Evolutionary conservation across 2,329 filamentous ascomycete species (phyloP).

Genomic region (Seiridium unicorne): DNA sequence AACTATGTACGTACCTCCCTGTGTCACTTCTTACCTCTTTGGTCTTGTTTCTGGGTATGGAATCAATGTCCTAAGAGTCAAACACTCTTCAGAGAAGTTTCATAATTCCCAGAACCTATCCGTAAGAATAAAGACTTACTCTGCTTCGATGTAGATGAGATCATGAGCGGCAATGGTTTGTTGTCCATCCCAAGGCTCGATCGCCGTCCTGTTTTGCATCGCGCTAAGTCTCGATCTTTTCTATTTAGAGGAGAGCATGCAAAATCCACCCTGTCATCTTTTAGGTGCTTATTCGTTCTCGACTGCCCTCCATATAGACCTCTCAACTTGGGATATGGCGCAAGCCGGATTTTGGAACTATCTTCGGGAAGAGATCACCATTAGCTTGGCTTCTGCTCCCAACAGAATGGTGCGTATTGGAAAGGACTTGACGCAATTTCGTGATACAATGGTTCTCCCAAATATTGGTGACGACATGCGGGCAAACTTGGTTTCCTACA

Average conservation of each 20-base stretch:
- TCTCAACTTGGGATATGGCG: neutral
- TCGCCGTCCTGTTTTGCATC: too few species aligned
- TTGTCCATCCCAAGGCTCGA: neutral
- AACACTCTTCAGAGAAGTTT: too few species aligned
- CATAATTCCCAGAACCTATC: too few species aligned
- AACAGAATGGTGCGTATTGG: neutral
- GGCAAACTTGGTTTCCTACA: slow-evolving; percentile 1
- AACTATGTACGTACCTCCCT: neutral
- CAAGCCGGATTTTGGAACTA: slow-evolving; percentile 3
- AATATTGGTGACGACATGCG: neutral
- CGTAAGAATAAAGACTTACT: too few species aligned
- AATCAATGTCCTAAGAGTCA: too few species aligned
- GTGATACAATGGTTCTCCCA: neutral
- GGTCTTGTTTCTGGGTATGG: too few species aligned
- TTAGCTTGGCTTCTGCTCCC: neutral
- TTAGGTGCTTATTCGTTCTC: neutral
- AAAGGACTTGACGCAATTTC: neutral
- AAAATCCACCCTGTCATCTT: neutral
- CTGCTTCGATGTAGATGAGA: neutral
- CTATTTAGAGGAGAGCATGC: neutral
- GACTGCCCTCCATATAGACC: neutral
- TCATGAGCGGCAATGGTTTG: neutral
- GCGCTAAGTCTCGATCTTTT: neutral
- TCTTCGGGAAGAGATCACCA: neutral
- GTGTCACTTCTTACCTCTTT: too few species aligned